Percentiles rank a stretch among this genome's conserved stretches.
phyloP scores from a whole-genome alignment of 2,329 filamentous ascomycete species.

The Coccinonectria pachysandricola region DNA sequence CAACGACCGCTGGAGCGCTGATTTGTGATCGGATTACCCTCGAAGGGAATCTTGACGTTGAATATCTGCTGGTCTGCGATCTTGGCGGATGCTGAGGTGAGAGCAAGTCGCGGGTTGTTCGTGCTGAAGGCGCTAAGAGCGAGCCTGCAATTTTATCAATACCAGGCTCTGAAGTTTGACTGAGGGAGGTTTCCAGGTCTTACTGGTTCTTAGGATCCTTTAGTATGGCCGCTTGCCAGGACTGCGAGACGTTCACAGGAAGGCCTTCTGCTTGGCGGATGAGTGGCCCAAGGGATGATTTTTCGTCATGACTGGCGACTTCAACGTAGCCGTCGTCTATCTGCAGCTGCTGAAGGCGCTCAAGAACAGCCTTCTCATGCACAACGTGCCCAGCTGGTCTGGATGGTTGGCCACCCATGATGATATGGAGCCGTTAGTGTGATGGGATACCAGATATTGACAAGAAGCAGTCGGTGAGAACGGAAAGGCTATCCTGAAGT shows the following conservation, averaged over 20 bases:
- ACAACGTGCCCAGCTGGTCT: slow-evolving; percentile 21
- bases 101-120: slow-evolving; percentile 54
- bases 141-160: slow-evolving; percentile 38
- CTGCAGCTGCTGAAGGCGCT: slow-evolving; percentile 34
- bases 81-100: slow-evolving; percentile 52
- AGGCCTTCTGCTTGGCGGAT: slow-evolving; percentile 33
- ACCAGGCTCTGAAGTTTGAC: too few species aligned
- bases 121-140: slow-evolving; percentile 63
- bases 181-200: slow-evolving; percentile 1
- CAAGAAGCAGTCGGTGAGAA: too few species aligned
- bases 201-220: slow-evolving; percentile 57
- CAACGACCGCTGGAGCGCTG: slow-evolving; percentile 74
- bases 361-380: slow-evolving; percentile 34
- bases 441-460: too few species aligned
- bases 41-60: slow-evolving; percentile 72
- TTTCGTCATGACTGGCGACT: slow-evolving; percentile 29
- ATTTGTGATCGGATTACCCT: slow-evolving; percentile 76
- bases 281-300: slow-evolving; percentile 6
- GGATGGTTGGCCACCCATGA: slow-evolving; percentile 37
- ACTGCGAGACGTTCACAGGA: slow-evolving; percentile 37
- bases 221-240: slow-evolving; percentile 54
- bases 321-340: slow-evolving; percentile 44
- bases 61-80: slow-evolving; percentile 69
- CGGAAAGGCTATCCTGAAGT: too few species aligned
- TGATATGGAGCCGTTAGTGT: slow-evolving; percentile 2